A percentile compares a stretch with the other conserved stretches of the same genome.
phyloP scores from a whole-genome alignment of 345 rosid species.

The Rhizophora mangle region DNA sequence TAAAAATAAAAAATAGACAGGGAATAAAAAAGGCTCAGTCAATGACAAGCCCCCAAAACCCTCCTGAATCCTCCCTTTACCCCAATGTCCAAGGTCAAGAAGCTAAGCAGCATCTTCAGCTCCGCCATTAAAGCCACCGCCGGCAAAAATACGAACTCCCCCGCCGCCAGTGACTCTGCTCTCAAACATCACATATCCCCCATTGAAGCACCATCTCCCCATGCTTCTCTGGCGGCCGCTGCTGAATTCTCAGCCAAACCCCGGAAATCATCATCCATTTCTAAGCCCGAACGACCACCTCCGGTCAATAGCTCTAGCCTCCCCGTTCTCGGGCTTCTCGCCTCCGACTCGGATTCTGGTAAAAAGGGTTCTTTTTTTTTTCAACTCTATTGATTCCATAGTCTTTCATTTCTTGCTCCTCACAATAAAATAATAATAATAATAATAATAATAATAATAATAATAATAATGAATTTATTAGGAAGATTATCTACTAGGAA shows the following conservation, averaged over 20 bases:
- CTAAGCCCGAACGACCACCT: not conserved
- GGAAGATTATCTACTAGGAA: too few relatives aligned
- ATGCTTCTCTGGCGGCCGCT: not conserved
- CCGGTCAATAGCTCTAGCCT: not conserved
- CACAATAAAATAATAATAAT: not conserved
- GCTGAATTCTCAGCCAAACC: slow-evolving; percentile 1
- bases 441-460: too few relatives aligned
- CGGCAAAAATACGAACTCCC: not conserved
- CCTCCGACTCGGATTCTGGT: slow-evolving; percentile 25
- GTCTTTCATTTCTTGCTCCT: not conserved
- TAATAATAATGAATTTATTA: too few relatives aligned
- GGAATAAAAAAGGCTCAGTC: too few relatives aligned
- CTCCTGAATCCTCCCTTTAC: too few relatives aligned
- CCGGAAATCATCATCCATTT: not conserved
- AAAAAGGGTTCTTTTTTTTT: not conserved
- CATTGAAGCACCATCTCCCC: slow-evolving; percentile 7
- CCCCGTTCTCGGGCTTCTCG: slow-evolving; percentile 6
- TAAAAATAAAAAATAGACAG: too few relatives aligned
- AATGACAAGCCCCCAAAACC: too few relatives aligned
- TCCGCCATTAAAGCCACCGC: not conserved
- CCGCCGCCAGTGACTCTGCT: not conserved
- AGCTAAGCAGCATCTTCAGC: not conserved
- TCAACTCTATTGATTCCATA: not conserved
- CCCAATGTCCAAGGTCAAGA: too few relatives aligned
- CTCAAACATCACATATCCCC: slow-evolving; percentile 15